phyloP scores from a whole-genome alignment of 2,329 filamentous ascomycete species.

The Tricladium varicosporioides region DNA sequence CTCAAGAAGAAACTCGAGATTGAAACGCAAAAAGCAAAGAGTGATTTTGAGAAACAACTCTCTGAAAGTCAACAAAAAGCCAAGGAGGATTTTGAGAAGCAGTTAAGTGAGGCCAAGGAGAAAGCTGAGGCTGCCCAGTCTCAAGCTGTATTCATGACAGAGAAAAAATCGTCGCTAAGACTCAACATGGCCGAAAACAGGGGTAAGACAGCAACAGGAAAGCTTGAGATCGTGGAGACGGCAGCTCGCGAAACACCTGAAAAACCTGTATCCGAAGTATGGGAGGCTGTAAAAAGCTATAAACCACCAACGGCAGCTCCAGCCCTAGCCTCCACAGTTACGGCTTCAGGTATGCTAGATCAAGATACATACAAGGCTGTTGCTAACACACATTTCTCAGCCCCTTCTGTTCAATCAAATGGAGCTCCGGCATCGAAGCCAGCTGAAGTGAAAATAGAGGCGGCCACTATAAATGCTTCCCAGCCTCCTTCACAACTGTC shows the following conservation, averaged over 20 bases:
- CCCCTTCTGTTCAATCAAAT: conserved; percentile 20
- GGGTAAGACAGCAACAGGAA: conserved; percentile 61
- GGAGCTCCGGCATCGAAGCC: conserved; percentile 16
- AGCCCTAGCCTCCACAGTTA: conserved; percentile 12
- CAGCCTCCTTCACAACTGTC: conserved; percentile 11
- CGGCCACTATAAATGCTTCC: conserved; percentile 5
- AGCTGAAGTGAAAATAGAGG: conserved; percentile 24
- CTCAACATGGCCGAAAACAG: conserved; percentile 78
- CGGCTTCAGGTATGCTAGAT: conserved; percentile 12
- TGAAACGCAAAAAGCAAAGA: conserved; percentile 59
- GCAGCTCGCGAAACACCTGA: conserved; percentile 84
- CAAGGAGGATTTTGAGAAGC: conserved; percentile 51
- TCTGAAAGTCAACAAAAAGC: conserved; percentile 52
- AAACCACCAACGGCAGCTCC: conserved; percentile 43
- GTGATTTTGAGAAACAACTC: conserved; percentile 50
- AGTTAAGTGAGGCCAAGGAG: conserved; percentile 52
- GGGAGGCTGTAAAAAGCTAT: conserved; percentile 72
- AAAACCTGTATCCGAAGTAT: conserved; percentile 81
- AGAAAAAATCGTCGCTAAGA: conserved; percentile 71
- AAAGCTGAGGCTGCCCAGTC: conserved; percentile 29
- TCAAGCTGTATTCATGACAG: conserved; percentile 67
- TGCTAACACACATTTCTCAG: conserved; percentile 12
- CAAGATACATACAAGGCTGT: not conserved
- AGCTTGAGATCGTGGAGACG: conserved; percentile 74
- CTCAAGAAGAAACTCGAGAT: conserved; percentile 69